These are phyloP conservation scores for Telopea speciosissima DNA, from an alignment of 177 flowering plant species.

Conservation along the genomic window DNA sequence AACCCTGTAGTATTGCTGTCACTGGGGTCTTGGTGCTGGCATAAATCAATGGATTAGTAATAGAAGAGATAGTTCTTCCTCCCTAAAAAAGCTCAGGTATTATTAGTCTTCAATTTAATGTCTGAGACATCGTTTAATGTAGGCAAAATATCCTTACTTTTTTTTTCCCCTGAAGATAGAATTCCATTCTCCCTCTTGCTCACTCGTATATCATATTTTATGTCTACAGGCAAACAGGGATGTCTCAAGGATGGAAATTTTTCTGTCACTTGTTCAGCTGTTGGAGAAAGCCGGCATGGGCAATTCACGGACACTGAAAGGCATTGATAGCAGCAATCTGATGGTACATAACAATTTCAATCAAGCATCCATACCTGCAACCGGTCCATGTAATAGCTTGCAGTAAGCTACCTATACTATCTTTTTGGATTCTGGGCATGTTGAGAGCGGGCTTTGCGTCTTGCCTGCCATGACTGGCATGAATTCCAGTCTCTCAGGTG, in stretches of 20 bases:
- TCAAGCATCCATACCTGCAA: conserved; percentile 49
- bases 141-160: neutral
- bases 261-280: conserved; percentile 68
- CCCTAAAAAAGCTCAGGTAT: no score
- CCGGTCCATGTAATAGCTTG: conserved; percentile 35
- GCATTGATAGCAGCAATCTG: conserved; percentile 23
- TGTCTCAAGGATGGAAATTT: conserved; percentile 86
- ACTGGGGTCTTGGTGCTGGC: neutral
- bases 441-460: conserved; percentile 50
- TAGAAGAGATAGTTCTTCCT: neutral
- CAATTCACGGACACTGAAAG: conserved; percentile 20
- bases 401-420: conserved; percentile 24
- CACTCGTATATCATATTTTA: neutral
- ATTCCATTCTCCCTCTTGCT: neutral
- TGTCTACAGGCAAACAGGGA: conserved; percentile 81
- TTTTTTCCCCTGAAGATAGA: neutral
- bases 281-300: conserved; percentile 59
- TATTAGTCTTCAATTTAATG: no score
- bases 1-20: no score
- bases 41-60: neutral
- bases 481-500: conserved; percentile 22
- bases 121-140: neutral
- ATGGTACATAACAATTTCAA: conserved; percentile 32
- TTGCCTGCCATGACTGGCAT: conserved; percentile 70
- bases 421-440: conserved; percentile 34